Percentiles rank a stretch among this genome's conserved stretches.
Conservation (phyloP, 441 rosid species). For the Adansonia rubrostipa region DNA sequence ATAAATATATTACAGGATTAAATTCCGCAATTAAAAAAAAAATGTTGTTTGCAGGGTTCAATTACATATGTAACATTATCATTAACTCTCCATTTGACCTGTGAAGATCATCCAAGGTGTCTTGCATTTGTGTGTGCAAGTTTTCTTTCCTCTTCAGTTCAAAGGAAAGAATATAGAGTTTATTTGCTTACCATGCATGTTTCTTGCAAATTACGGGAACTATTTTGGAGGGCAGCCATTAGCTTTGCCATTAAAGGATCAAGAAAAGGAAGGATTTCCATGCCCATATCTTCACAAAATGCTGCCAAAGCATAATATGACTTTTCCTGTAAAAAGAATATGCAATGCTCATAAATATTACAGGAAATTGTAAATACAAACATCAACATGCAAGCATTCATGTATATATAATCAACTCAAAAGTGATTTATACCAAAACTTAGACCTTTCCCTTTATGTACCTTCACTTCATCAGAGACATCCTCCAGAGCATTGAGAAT, state of each 20-base stretch:
- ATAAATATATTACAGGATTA: constrained; percentile 24
- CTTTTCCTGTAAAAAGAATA: constrained; percentile 65
- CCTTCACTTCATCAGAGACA: constrained; percentile 98
- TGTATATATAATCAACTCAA: constrained; percentile 16
- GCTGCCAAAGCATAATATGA: constrained; percentile 99
- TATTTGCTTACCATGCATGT: constrained; percentile 86
- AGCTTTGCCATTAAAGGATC: constrained; percentile 94
- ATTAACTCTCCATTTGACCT: constrained; percentile 11
- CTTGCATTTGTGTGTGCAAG: constrained; percentile 1
- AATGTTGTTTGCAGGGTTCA: neutral
- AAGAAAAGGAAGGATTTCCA: constrained; percentile 89
- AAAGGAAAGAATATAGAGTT: constrained; percentile 4
- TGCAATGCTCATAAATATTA: constrained; percentile 7
- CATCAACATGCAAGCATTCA: neutral
- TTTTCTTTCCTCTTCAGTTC: neutral
- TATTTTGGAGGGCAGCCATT: constrained; percentile 77
- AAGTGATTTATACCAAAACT: neutral
- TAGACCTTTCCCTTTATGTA: constrained; percentile 31
- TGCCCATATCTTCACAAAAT: constrained; percentile 98
- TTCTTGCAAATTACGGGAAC: constrained; percentile 95
- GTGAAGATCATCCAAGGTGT: neutral
- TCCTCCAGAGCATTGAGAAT: constrained; percentile 92
- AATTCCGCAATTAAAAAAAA: constrained; percentile 10
- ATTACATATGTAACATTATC: neutral
- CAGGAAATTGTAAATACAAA: constrained; percentile 10